Evolutionary conservation across 768 basidiomycete species (phyloP), one percentile per base, ranked within the genome.

Genomic region (Clavulina sp.): DNA sequence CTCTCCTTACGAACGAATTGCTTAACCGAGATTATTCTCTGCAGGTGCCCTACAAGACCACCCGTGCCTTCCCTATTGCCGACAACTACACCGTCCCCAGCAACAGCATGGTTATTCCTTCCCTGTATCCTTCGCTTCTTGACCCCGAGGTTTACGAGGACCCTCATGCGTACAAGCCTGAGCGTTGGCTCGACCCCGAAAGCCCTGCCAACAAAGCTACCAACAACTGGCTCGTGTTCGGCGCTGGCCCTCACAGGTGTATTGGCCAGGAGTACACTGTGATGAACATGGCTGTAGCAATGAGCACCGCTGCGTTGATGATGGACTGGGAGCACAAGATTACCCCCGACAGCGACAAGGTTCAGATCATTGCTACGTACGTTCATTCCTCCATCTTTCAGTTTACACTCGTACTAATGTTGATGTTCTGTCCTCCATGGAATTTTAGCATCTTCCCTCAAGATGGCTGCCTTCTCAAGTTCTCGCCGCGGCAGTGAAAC

Each of bases 191-290:
- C 48, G 85, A 93, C 60, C 73, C 81, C 29, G 64, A 77, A n/a
- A 74, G 78, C 56, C 66, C 73, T 16, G 91, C 93, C 49, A 83
- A 82, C 64, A 66, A 72, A 50, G 84, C 85, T 64, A 89, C 93
- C 34, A 81, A 85, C 68, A 95, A 97, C 68, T 99, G 87, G 65
- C 78, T 99, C 56, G 86, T 96, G 28, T 97, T 89, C 65, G 93
- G 95, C 38, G 79, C 78, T 56, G 92, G 92, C 4, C 89, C 91
- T 49, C 89, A 96, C 68, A 76, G 78, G 57, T 92, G 89, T 65
- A 88, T 95, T 55, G 92, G 88, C 28, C 60, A 86, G 49, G 89
- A 95, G 65, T 99, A 97, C 62, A 88, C 92, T 33, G 75, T 72
- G 58, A 80, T 89, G 78, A 91, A 92, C 67, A 88, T 96, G 52